Percentiles rank a stretch among this genome's conserved stretches.
Evolutionary conservation across 1,284 basidiomycete genomes (phyloP).

Genomic region (Ganoderma resinaceum): DNA sequence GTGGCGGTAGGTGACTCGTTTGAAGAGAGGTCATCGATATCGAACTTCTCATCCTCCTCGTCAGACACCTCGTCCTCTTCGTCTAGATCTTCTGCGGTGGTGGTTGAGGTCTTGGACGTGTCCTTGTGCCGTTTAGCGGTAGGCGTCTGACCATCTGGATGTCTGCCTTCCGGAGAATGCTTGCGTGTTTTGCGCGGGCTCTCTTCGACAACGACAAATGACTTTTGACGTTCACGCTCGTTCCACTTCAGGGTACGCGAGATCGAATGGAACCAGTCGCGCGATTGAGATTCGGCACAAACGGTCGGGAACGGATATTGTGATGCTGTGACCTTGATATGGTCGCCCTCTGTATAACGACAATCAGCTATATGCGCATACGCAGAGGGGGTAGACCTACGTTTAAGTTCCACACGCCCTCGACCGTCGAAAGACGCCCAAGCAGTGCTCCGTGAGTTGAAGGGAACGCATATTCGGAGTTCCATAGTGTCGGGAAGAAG

Average conservation of each 20-base stretch:
- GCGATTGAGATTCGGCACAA: conserved; percentile 96
- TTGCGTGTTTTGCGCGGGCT: conserved; percentile 52
- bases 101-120: neutral
- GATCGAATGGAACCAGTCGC: conserved; percentile 98
- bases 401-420: conserved; percentile 94
- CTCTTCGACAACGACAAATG: conserved; percentile 97
- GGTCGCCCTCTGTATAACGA: conserved; percentile 85
- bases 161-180: conserved; percentile 12
- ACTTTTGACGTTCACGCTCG: conserved; percentile 96
- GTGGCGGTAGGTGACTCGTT: conserved; percentile 37
- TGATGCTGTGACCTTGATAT: conserved; percentile 98
- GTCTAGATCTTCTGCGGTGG: conserved; percentile 44
- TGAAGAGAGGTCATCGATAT: conserved; percentile 86
- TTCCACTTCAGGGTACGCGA: conserved; percentile 98
- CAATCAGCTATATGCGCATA: conserved; percentile 14
- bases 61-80: conserved; percentile 58
- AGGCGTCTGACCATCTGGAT: conserved; percentile 18
- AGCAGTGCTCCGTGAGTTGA: conserved; percentile 96
- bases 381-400: conserved; percentile 56
- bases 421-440: conserved; percentile 99
- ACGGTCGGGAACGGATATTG: conserved; percentile 99
- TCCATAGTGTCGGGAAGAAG: conserved; percentile 99
- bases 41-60: conserved; percentile 67
- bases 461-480: conserved; percentile 96
- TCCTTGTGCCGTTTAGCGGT: conserved; percentile 19